Evolutionary conservation across 768 basidiomycete genomes (phyloP).

Genomic region (Leccinellum albellum): DNA sequence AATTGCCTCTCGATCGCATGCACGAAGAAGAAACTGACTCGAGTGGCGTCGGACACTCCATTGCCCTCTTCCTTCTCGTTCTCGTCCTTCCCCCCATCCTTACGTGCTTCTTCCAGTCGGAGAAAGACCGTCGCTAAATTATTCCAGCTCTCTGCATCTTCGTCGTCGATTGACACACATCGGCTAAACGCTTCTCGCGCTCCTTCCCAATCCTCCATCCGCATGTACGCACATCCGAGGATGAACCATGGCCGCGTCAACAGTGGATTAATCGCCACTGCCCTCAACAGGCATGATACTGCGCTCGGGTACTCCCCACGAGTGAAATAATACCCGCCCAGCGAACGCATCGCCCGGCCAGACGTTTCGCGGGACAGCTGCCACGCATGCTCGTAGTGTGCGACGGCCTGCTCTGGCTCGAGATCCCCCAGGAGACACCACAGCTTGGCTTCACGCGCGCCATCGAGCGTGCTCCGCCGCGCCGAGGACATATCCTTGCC

Average conservation of each 20-base stretch:
- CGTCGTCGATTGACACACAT: conserved; percentile 89
- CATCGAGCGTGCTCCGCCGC: conserved; percentile 49
- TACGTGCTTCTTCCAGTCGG: conserved; percentile 55
- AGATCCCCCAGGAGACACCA: conserved; percentile 96
- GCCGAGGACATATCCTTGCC: conserved; percentile 49
- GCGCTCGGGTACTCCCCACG: conserved; percentile 60
- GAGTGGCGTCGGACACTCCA: conserved; percentile 16
- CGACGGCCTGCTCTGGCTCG: conserved; percentile 62
- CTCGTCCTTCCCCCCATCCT: conserved; percentile 6
- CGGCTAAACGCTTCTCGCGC: conserved; percentile 81
- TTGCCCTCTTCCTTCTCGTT: conserved; percentile 30
- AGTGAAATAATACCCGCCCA: conserved; percentile 82
- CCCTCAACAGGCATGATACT: conserved; percentile 61
- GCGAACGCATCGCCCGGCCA: conserved; percentile 85
- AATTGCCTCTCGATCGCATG: not conserved
- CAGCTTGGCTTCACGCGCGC: conserved; percentile 79
- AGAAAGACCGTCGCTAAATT: conserved; percentile 95
- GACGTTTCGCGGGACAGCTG: conserved; percentile 72
- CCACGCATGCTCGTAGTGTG: conserved; percentile 87
- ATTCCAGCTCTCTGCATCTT: conserved; percentile 98
- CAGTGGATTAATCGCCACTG: conserved; percentile 86
- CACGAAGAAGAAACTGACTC: conserved; percentile 1
- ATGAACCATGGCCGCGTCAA: conserved; percentile 91
- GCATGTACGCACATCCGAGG: conserved; percentile 86
- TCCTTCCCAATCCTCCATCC: conserved; percentile 79